These are phyloP conservation scores for Alloascoidea hylecoeti DNA, from an alignment of 805 yeast species.

Conservation along the genomic window DNA sequence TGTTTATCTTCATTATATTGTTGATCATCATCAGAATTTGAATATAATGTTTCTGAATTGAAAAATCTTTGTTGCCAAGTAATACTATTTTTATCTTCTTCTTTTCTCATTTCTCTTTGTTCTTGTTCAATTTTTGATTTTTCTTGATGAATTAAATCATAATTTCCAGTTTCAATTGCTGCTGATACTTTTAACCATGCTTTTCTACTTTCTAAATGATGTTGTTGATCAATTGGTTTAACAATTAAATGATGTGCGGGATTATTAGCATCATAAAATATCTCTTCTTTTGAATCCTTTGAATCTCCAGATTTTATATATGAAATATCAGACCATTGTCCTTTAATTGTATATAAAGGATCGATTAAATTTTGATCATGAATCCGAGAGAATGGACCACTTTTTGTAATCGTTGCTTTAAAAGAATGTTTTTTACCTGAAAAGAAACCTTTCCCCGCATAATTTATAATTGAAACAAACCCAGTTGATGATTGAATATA, in stretches of 20 bases:
- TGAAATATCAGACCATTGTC: conserved; percentile 90
- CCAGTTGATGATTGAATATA: conserved; percentile 76
- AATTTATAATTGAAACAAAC: conserved; percentile 57
- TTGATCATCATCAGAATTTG: conserved; percentile 3
- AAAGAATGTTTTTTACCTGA: conserved; percentile 88
- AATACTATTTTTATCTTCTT: conserved; percentile 49
- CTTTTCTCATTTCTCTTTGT: conserved; percentile 71
- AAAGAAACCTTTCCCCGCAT: conserved; percentile 87
- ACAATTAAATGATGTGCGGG: conserved; percentile 47
- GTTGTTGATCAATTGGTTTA: conserved; percentile 73
- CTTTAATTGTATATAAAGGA: conserved; percentile 66
- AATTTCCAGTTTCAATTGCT: conserved; percentile 68
- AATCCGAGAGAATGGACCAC: too few species aligned
- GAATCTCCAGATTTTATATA: conserved; percentile 23
- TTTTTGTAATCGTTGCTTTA: conserved; percentile 68
- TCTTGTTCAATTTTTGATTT: conserved; percentile 70
- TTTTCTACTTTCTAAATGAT: conserved; percentile 66
- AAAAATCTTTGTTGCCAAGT: conserved; percentile 83
- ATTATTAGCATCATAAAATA: conserved; percentile 52
- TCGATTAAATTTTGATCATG: conserved; percentile 37
- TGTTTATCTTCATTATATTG: too few species aligned
- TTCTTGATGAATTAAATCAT: conserved; percentile 57
- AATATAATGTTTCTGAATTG: conserved; percentile 19
- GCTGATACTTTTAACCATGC: conserved; percentile 89
- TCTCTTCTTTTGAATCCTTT: conserved; percentile 26